Base-by-base conservation (phyloP, 352 stramenopile species). In the Halophytophthora polymorphica region DNA sequence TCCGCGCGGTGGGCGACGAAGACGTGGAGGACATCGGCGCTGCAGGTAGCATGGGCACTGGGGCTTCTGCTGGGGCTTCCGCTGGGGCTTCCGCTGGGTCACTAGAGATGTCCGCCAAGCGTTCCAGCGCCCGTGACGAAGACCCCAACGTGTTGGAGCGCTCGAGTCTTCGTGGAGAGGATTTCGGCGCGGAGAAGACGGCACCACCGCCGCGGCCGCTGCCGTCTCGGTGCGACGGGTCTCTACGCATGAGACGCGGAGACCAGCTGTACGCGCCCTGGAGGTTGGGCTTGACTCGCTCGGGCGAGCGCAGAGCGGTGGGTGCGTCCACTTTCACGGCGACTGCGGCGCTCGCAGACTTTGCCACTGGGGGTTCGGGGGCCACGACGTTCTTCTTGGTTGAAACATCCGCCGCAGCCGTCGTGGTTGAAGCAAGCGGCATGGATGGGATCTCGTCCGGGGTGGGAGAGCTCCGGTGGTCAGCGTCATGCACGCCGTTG, bases 1-100 rank as follows among this genome's bases (percentile, higher is more conserved):
- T 6, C 21, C 33, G 56, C 37, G 17, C 8, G 47, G 44, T 14
- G 11, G 56, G 35, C 21, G 56, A 23, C 1, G 35, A 11, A 41
- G 49, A 18, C 18, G 58, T n/a, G n/a, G n/a, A n/a, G n/a, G n/a
- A n/a, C n/a, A n/a, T n/a, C n/a, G n/a, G n/a, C n/a, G n/a, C n/a
- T n/a, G n/a, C n/a, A n/a, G n/a, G n/a, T n/a, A n/a, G n/a, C n/a
- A n/a, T n/a, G n/a, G n/a, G n/a, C n/a, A n/a, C n/a, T n/a, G n/a
- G n/a, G n/a, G n/a, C n/a, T n/a, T n/a, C n/a, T n/a, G n/a, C n/a
- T n/a, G n/a, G n/a, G n/a, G n/a, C n/a, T n/a, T n/a, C n/a, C n/a
- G n/a, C n/a, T n/a, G n/a, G n/a, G n/a, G n/a, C n/a, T n/a, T n/a
- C n/a, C n/a, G n/a, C n/a, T n/a, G n/a, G n/a, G n/a, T n/a, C n/a